phyloP scores from a whole-genome alignment of 768 basidiomycete genomes.

The Kwoniella newhampshirensis region DNA sequence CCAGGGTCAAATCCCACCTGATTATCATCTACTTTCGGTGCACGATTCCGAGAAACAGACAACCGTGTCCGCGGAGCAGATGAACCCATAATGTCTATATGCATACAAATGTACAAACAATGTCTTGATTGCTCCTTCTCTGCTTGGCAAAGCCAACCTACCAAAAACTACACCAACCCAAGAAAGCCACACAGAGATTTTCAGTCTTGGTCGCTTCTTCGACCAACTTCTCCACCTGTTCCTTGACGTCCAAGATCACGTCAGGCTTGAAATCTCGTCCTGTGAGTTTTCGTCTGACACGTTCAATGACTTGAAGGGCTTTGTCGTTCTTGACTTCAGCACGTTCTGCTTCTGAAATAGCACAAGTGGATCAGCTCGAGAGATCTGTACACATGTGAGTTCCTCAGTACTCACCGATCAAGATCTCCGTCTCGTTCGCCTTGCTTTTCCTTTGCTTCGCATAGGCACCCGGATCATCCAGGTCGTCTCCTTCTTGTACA shows the following conservation, averaged over 20 bases:
- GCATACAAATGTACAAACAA: not conserved
- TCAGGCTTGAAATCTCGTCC: constrained; percentile 93
- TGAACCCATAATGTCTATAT: too few species aligned
- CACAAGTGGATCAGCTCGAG: not conserved
- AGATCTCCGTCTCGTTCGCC: constrained; percentile 90
- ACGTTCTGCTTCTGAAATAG: constrained; percentile 58
- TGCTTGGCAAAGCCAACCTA: not conserved
- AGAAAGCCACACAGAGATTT: constrained; percentile 95
- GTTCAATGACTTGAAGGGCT: constrained; percentile 86
- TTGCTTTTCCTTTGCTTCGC: constrained; percentile 73
- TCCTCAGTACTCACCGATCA: constrained; percentile 65
- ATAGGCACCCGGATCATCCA: constrained; percentile 34
- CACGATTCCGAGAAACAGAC: too few species aligned
- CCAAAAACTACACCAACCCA: constrained; percentile 70
- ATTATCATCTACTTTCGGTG: too few species aligned
- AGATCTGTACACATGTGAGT: not conserved
- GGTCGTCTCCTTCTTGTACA: constrained; percentile 63
- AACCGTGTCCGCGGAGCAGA: too few species aligned
- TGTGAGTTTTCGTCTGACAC: constrained; percentile 91
- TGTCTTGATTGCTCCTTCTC: too few species aligned
- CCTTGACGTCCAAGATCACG: constrained; percentile 66
- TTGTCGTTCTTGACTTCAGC: constrained; percentile 88
- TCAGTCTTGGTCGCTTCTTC: constrained; percentile 89
- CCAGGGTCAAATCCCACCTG: too few species aligned
- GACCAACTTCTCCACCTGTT: constrained; percentile 90